Conservation (phyloP, 2,329 filamentous ascomycete species). For the Trichoderma brevicompactum region DNA sequence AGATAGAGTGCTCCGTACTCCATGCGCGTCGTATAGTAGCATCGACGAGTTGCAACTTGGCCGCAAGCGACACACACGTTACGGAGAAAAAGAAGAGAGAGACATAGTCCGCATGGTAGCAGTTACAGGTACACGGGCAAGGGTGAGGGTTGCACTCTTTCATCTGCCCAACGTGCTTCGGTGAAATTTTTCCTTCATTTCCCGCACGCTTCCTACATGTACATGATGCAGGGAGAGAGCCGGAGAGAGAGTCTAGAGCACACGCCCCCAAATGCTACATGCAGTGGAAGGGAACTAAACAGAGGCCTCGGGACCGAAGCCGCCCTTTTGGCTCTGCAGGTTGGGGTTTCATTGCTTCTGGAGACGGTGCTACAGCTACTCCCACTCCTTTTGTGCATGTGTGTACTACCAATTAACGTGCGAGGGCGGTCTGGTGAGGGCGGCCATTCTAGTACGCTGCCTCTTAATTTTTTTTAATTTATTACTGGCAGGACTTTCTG, state of each 20-base stretch:
- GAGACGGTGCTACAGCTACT: background rate
- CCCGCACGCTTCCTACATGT: background rate
- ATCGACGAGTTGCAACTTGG: background rate
- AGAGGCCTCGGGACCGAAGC: background rate
- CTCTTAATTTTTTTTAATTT: background rate
- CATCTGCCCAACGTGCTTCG: constrained; percentile 19
- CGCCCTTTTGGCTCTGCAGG: constrained; percentile 13
- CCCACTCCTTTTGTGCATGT: background rate
- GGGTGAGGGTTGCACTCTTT: constrained; percentile 12
- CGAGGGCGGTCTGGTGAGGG: background rate
- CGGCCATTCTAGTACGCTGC: background rate
- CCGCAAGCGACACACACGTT: constrained; percentile 21
- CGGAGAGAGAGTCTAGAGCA: background rate
- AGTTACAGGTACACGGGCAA: constrained; percentile 9
- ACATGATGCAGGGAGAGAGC: constrained; percentile 9
- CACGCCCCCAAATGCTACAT: constrained; percentile 4
- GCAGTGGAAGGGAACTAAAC: background rate
- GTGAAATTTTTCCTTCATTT: constrained; percentile 7
- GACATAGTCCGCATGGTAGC: background rate
- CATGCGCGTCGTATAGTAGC: background rate
- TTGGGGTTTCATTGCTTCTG: constrained; percentile 24
- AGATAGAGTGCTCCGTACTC: background rate
- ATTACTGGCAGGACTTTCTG: background rate
- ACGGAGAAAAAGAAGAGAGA: constrained; percentile 3
- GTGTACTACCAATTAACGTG: background rate